Conservation (phyloP, 73 alveolate genomes). For the Paramecium tetraurelia region DNA sequence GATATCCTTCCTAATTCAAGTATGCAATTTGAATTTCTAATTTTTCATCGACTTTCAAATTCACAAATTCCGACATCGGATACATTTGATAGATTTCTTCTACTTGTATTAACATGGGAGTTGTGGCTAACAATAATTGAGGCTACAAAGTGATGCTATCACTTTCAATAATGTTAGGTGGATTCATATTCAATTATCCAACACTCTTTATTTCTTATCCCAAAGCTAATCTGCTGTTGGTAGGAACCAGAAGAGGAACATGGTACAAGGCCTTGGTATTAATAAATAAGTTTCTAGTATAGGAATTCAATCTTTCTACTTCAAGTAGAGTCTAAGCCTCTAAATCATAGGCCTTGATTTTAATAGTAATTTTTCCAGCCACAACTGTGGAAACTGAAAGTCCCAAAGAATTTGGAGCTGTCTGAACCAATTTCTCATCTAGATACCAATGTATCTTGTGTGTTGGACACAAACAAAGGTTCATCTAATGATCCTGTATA, state of each 20-base stretch:
- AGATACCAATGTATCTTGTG: background rate
- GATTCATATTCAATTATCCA: background rate
- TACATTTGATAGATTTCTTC: background rate
- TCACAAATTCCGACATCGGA: background rate
- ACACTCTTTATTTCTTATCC: background rate
- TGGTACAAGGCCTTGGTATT: background rate
- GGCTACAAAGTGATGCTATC: background rate
- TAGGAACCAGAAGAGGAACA: background rate
- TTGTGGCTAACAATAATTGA: background rate
- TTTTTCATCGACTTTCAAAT: background rate
- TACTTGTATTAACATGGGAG: background rate
- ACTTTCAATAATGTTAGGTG: background rate
- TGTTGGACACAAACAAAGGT: constrained; percentile 1
- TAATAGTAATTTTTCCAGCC: background rate
- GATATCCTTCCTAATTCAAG: background rate
- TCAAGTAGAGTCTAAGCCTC: background rate
- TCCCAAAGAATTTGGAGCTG: background rate
- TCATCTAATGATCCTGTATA: background rate
- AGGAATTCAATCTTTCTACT: background rate
- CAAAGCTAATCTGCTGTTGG: background rate
- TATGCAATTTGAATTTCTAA: background rate
- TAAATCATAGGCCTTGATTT: background rate
- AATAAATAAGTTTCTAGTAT: background rate
- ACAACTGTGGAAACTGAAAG: background rate
- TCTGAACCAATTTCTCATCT: background rate